Base-by-base conservation (phyloP, 2,329 filamentous ascomycete species). In the Cladosporium sp. region DNA sequence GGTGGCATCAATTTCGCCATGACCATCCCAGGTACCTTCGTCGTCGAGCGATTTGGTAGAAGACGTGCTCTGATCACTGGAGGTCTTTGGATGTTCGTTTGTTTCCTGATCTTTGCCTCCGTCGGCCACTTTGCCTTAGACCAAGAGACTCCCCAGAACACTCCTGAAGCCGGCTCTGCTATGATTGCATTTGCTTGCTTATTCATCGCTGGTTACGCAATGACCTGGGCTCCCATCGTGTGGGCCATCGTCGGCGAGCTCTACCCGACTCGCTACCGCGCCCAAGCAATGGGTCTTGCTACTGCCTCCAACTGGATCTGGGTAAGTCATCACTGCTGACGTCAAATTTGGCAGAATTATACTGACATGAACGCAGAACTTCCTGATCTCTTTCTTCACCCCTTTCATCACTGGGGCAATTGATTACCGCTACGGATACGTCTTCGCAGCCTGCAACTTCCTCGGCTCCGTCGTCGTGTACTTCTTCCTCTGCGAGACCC, bases 401-500 rank as follows among this genome's bases (percentile, higher is more conserved):
- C 69, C 70, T 1, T 74, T 74, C 68, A 75, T 75, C 65, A 73
- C 73, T 0, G 70, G 66, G 25, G 71, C 71, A 23, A 77, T 77
- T 60, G 73, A 76, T 56, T 76, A 73, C 66, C 67, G 70, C 16
- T 77, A 76, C 67, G 75, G 75, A 16, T 76, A 75, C 58, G 68
- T 76, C 53, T 76, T 76, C 60, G 75, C 74, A 2, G 72, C 67
- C 13, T 75, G 70, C 67, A 73, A 72, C 58, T 73, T 76, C 56
- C 58, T 70, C 16, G 74, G 70, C 26, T 69, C 71, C 2, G 56
- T 74, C 3, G 67, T 74, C 6, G 89, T 93, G 32, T 93, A 89
- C 80, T 91, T 93, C 78, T 92, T 92, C 76, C 85, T 93, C 61
- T 87, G 90, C 64, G 91, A 93, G 75, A 88, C 86, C 54, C 88